These are phyloP conservation scores for Starmerella apis DNA, from an alignment of 805 yeast species.

Conservation along the genomic window DNA sequence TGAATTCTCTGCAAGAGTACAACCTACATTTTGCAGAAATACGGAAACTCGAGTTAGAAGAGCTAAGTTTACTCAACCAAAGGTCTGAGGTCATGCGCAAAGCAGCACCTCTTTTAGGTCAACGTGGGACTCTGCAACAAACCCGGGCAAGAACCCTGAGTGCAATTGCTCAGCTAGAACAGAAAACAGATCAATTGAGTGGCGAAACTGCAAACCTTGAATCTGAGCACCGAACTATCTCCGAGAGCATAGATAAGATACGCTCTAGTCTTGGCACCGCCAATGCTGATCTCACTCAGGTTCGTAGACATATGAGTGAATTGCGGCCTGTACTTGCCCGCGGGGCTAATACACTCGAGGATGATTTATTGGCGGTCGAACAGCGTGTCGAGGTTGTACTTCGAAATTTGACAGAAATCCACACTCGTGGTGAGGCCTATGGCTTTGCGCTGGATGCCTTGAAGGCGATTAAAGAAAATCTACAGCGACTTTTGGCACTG, in stretches of 20 bases:
- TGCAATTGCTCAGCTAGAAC: background rate
- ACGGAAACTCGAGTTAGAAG: background rate
- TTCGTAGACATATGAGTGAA: background rate
- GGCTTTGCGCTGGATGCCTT: background rate
- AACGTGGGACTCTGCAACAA: background rate
- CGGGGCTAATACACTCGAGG: background rate
- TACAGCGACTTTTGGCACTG: background rate
- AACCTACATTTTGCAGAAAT: background rate
- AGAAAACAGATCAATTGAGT: background rate
- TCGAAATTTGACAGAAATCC: background rate
- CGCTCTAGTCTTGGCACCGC: background rate
- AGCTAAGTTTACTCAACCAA: background rate
- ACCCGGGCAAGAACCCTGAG: background rate
- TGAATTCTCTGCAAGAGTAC: background rate
- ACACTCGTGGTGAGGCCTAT: background rate
- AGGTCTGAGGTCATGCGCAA: background rate
- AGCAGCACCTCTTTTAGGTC: background rate
- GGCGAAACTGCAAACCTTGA: background rate
- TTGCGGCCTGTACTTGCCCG: slow-evolving; percentile 1
- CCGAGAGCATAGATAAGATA: background rate
- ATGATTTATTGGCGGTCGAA: background rate
- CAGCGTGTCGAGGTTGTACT: background rate
- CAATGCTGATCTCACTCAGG: background rate
- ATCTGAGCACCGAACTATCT: background rate
- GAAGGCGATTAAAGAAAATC: background rate